phyloP scores from a whole-genome alignment of 225 moss, liverwort and hornwort genomes.

The Ulota crispa region DNA sequence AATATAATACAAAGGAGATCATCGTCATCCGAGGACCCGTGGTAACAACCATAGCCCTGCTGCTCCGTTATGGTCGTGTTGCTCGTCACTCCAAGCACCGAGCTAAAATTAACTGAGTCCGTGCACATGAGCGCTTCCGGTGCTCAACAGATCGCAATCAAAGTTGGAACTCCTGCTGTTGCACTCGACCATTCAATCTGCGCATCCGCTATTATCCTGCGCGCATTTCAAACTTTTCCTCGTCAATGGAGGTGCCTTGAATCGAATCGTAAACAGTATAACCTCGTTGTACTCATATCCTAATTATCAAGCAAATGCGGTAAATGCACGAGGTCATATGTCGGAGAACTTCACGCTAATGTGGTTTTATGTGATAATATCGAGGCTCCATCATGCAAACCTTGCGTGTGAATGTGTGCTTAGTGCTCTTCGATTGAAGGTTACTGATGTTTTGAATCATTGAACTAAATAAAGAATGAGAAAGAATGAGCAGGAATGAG shows the following conservation, averaged over 20 bases:
- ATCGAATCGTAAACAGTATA: neutral
- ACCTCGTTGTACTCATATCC: neutral
- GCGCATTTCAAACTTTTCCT: neutral
- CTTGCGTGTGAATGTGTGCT: no score
- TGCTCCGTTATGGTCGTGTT: neutral
- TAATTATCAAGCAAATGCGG: neutral
- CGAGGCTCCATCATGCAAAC: neutral
- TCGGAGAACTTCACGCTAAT: neutral
- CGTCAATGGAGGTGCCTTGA: neutral
- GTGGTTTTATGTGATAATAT: no score
- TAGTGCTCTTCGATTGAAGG: neutral
- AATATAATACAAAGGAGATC: constrained; percentile 8
- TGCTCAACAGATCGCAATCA: constrained; percentile 20
- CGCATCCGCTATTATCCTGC: constrained; percentile 35
- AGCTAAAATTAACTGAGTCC: neutral
- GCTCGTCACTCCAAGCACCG: neutral
- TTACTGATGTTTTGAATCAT: neutral
- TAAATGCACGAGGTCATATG: neutral
- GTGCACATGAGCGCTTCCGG: neutral
- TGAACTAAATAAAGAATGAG: neutral
- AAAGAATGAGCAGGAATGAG: neutral
- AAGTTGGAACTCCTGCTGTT: constrained; percentile 18
- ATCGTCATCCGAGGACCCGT: neutral
- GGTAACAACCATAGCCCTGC: neutral
- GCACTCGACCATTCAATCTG: constrained; percentile 32